phyloP scores from a whole-genome alignment of 805 yeast species.

The Suhomyces sp. region DNA sequence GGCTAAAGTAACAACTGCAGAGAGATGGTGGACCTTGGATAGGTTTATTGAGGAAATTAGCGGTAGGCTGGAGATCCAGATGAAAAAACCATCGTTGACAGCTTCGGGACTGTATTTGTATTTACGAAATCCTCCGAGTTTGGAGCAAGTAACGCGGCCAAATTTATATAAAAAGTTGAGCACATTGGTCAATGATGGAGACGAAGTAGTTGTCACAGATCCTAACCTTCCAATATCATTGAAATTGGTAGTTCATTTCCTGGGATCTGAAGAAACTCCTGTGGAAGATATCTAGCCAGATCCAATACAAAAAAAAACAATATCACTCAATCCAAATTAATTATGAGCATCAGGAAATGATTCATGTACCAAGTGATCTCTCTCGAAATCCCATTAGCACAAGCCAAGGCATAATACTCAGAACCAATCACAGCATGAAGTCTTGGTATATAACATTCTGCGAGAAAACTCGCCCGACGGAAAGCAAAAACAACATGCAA shows the following conservation, averaged over 20 bases:
- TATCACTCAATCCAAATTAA: too few species aligned
- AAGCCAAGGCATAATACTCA: too few species aligned
- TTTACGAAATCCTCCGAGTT: constrained; percentile 45
- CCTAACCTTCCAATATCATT: constrained; percentile 49
- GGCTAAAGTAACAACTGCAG: constrained; percentile 24
- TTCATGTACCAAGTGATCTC: too few species aligned
- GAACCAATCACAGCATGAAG: too few species aligned
- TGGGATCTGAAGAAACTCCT: not conserved
- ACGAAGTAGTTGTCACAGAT: constrained; percentile 56
- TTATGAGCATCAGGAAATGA: too few species aligned
- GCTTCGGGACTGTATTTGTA: constrained; percentile 42
- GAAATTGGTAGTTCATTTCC: constrained; percentile 7
- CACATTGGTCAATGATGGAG: constrained; percentile 40
- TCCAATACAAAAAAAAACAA: too few species aligned
- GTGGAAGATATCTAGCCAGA: too few species aligned
- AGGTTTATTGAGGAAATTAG: constrained; percentile 44
- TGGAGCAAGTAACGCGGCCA: constrained; percentile 45
- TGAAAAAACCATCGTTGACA: constrained; percentile 47
- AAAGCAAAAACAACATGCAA: too few species aligned
- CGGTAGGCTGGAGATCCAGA: constrained; percentile 27
- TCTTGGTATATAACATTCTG: too few species aligned
- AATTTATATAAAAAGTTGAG: constrained; percentile 38
- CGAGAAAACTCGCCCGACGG: too few species aligned
- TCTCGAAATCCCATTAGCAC: too few species aligned
- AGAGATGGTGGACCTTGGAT: constrained; percentile 30